Conservation (phyloP, 352 stramenopile genomes). For the Phytopythium boreale region DNA sequence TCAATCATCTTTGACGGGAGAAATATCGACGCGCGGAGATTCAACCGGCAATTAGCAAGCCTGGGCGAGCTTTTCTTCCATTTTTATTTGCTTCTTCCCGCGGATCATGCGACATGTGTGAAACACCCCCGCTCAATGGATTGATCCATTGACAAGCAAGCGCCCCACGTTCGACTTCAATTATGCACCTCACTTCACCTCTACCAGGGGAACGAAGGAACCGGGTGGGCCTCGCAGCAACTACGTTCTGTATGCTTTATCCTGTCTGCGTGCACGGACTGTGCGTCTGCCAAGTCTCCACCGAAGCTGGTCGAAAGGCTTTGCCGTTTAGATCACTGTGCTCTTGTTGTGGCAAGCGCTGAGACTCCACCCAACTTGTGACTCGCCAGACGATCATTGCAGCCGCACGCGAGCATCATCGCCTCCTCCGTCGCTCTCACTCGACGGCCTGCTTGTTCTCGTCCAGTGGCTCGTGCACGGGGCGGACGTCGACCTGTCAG, state of each 20-base stretch:
- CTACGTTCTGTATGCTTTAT: too few relatives aligned
- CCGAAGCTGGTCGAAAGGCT: too few relatives aligned
- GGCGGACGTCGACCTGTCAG: slow-evolving; percentile 37
- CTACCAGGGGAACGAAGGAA: too few relatives aligned
- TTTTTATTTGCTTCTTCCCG: not conserved
- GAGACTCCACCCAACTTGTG: not conserved
- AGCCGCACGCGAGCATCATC: not conserved
- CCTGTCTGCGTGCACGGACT: too few relatives aligned
- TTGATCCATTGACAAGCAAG: too few relatives aligned
- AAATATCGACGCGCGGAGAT: not conserved
- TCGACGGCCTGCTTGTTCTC: slow-evolving; percentile 16
- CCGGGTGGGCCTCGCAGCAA: too few relatives aligned
- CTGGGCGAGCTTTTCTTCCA: not conserved
- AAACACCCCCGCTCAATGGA: not conserved
- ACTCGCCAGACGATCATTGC: not conserved
- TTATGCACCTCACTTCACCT: too few relatives aligned
- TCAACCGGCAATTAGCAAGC: not conserved
- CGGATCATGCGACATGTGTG: not conserved
- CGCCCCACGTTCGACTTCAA: too few relatives aligned
- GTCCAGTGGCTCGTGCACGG: slow-evolving; percentile 31
- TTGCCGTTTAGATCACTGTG: too few relatives aligned
- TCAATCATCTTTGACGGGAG: too few relatives aligned
- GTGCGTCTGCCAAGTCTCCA: too few relatives aligned
- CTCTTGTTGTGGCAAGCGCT: too few relatives aligned
- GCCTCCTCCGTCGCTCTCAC: not conserved